Evolutionary conservation across 2,329 filamentous ascomycete species (phyloP).

Genomic region (Aspergillus carbonarius): DNA sequence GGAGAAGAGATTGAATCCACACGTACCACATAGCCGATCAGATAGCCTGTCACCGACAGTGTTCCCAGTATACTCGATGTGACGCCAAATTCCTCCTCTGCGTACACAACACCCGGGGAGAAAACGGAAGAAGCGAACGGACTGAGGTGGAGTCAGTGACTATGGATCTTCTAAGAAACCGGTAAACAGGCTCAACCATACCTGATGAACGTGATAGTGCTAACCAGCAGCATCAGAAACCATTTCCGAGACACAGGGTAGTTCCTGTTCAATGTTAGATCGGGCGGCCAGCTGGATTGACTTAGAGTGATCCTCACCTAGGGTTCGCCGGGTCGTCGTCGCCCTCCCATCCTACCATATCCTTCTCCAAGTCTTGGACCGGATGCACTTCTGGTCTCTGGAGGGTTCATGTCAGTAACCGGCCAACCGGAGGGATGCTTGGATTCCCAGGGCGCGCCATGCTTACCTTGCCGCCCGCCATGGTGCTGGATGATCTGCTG

Average conservation of each 20-base stretch:
- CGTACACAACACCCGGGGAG: constrained; percentile 6
- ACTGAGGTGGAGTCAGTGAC: neutral
- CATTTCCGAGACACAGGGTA: constrained; percentile 10
- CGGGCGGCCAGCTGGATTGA: neutral
- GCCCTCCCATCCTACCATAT: constrained; percentile 2
- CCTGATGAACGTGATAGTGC: constrained; percentile 15
- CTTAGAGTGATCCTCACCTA: neutral
- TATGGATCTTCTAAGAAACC: too few relatives aligned
- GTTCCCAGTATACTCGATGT: constrained; percentile 9
- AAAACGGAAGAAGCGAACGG: constrained; percentile 17
- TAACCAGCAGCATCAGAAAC: constrained; percentile 11
- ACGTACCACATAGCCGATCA: constrained; percentile 14
- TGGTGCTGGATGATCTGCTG: neutral
- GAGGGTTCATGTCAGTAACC: neutral
- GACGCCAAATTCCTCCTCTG: constrained; percentile 5
- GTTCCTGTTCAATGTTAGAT: constrained; percentile 3
- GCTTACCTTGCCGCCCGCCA: neutral
- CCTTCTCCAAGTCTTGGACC: neutral
- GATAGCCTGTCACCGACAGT: constrained; percentile 9
- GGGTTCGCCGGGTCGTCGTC: neutral
- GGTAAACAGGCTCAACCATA: neutral
- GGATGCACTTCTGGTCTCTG: neutral
- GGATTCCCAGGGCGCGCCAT: neutral
- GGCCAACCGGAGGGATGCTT: neutral
- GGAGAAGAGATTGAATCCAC: too few relatives aligned